Evolutionary conservation across 2,329 filamentous ascomycete species (phyloP), one percentile per base, ranked within the genome.

Genomic region (Dichotomopilus funicola): DNA sequence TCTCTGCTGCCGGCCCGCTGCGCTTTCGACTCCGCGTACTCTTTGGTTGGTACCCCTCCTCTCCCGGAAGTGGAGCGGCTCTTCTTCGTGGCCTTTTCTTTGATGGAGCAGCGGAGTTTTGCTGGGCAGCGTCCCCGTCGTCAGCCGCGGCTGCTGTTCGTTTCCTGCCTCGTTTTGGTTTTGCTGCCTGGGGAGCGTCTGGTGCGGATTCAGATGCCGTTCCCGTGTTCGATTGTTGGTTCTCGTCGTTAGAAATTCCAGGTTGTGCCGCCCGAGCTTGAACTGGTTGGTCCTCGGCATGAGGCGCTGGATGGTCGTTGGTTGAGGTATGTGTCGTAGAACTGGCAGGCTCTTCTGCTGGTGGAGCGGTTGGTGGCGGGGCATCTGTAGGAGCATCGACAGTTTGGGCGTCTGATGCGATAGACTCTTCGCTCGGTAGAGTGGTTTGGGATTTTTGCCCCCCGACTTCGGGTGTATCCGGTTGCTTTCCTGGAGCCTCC

Each of bases 71-170:
- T 11, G 61, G 44, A 12, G 58, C 63, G 2, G 59, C 63, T 44
- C 57, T 60, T 49, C 54, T 67, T 38, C 62, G 56, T 3, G 56
- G 50, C 40, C 60, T 61, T 56, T 65, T 67, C 37, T 59, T 63
- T 6, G 62, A 42, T 6, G 62, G 56, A 35, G 55, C 54, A 13
- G 54, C 44, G 11, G 42, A 34, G 37, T 34, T 35, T 33, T 59
- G 55, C 44, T 56, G 54, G 27, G 34, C 44, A 2, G 57, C 34
- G 11, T 57, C 60, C 12, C 51, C 62, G 27, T n/a, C 56, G 1
- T 52, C 7, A 3, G 47, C 37, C 1, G 51, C 36, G 50, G 56
- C 33, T 36, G 54, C 42, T 35, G 63, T 65, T 34, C 63, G 63
- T 51, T 65, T 61, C 31, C 51, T 50, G 19, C 44, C 38, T 19